A percentile compares a stretch with the other conserved stretches of the same genome.
These are phyloP conservation scores for Pichia sp. DNA, from an alignment of 1,139 yeast genomes.

Conservation along the genomic window DNA sequence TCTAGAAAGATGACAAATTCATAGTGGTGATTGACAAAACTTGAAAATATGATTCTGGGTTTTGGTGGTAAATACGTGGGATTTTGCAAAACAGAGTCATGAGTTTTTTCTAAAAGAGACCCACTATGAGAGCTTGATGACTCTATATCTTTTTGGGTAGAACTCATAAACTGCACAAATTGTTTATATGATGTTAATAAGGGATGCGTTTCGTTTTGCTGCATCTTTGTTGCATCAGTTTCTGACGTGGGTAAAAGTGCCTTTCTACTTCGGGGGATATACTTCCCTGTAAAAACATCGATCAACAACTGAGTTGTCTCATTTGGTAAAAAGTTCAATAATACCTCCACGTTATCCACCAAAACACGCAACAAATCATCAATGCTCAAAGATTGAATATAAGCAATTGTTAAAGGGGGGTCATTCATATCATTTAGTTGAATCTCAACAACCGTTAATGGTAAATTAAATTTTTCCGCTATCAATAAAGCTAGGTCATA, in stretches of 20 bases:
- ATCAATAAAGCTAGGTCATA: slow-evolving; percentile 60
- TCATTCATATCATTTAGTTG: slow-evolving; percentile 60
- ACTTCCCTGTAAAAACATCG: slow-evolving; percentile 83
- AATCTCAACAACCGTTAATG: slow-evolving; percentile 71
- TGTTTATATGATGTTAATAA: slow-evolving; percentile 65
- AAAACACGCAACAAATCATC: slow-evolving; percentile 74
- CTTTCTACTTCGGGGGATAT: slow-evolving; percentile 32
- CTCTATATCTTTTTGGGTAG: too few relatives aligned
- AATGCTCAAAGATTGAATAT: slow-evolving; percentile 60
- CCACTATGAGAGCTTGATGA: too few relatives aligned
- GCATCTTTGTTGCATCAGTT: not conserved
- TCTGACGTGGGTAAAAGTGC: slow-evolving; percentile 3
- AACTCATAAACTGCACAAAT: slow-evolving; percentile 52
- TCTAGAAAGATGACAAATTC: slow-evolving; percentile 92
- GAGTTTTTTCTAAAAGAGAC: too few relatives aligned
- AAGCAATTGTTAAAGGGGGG: slow-evolving; percentile 55
- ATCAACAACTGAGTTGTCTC: slow-evolving; percentile 79
- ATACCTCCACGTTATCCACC: slow-evolving; percentile 42
- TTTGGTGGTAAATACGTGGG: slow-evolving; percentile 90
- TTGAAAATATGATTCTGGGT: slow-evolving; percentile 79
- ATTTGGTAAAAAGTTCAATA: slow-evolving; percentile 64
- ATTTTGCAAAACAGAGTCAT: too few relatives aligned
- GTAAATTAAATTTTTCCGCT: slow-evolving; percentile 65
- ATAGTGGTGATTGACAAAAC: slow-evolving; percentile 75
- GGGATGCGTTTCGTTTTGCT: slow-evolving; percentile 22